These are phyloP conservation scores for Dissophora ornata DNA, from an alignment of 192 early-diverging fungal genomes.

Conservation along the genomic window DNA sequence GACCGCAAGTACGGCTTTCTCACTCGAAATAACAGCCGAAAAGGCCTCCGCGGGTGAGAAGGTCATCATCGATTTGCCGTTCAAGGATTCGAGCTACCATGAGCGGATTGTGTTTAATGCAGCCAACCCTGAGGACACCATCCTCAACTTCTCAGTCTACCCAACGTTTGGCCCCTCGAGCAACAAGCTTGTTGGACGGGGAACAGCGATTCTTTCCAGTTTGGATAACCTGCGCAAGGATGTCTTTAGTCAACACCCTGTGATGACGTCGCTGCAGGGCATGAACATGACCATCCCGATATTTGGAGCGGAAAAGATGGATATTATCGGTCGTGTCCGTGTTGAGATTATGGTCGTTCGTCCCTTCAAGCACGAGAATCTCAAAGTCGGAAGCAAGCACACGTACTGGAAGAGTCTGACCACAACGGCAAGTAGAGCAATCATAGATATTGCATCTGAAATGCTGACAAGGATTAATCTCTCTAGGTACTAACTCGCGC, in stretches of 20 bases:
- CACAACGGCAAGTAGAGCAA: conserved; percentile 59
- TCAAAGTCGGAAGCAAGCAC: conserved; percentile 63
- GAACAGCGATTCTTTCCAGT: conserved; percentile 65
- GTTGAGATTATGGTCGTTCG: conserved; percentile 74
- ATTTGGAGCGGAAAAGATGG: conserved; percentile 57
- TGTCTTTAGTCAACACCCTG: conserved; percentile 58
- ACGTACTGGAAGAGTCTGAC: conserved; percentile 70
- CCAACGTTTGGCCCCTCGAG: conserved; percentile 64
- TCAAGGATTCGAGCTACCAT: conserved; percentile 59
- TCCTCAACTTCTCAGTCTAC: conserved; percentile 67
- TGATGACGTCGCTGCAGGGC: conserved; percentile 59
- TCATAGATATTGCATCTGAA: too few species aligned
- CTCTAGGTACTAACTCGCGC: background rate
- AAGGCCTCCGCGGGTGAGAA: conserved; percentile 70
- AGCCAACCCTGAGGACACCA: conserved; percentile 57
- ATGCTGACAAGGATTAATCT: too few species aligned
- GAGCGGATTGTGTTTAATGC: conserved; percentile 71
- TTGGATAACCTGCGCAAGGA: conserved; percentile 48
- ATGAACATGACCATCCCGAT: conserved; percentile 70
- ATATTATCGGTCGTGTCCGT: conserved; percentile 65
- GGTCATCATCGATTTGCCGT: conserved; percentile 65
- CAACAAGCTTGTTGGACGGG: conserved; percentile 64
- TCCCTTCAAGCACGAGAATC: conserved; percentile 69
- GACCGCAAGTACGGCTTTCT: conserved; percentile 53
- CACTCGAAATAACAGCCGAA: conserved; percentile 67